Evolutionary conservation across 345 rosid species (phyloP).

Genomic region (Acer yangbiense): DNA sequence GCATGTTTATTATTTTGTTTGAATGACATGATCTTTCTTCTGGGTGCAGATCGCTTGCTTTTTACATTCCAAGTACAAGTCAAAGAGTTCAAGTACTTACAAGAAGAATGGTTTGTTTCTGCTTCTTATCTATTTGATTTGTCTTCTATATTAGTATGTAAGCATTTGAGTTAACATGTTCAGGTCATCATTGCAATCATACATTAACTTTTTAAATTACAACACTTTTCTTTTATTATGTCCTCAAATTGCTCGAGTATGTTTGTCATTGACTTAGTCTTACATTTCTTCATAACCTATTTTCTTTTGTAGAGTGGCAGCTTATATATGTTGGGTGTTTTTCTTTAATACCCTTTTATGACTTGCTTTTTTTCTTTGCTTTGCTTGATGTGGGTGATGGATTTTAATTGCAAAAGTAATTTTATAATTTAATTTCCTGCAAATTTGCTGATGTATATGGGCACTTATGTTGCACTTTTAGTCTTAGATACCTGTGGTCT

Average conservation of each 20-base stretch:
- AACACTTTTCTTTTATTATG: neutral
- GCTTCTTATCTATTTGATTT: conserved; percentile 7
- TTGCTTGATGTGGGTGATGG: neutral
- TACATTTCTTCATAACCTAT: neutral
- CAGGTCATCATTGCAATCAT: neutral
- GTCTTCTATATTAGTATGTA: neutral
- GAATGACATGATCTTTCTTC: neutral
- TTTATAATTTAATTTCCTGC: neutral
- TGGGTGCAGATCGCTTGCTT: conserved; percentile 62
- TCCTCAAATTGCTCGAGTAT: neutral
- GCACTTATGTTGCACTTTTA: conserved; percentile 26
- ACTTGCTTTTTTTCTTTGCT: neutral
- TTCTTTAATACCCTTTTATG: neutral
- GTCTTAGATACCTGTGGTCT: conserved; percentile 26
- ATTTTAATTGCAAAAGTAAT: conserved; percentile 1
- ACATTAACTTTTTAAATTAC: neutral
- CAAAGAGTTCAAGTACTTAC: conserved; percentile 70
- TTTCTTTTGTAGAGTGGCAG: neutral
- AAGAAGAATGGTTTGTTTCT: conserved; percentile 63
- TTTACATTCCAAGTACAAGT: conserved; percentile 79
- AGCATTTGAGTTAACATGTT: neutral
- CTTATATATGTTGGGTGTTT: neutral
- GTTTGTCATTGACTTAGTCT: neutral
- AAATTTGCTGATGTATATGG: neutral
- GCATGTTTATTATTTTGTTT: neutral